A percentile compares a stretch with the other conserved stretches of the same genome.
Conservation (phyloP, 192 early-diverging fungal species). For the Radiomyces spectabilis region DNA sequence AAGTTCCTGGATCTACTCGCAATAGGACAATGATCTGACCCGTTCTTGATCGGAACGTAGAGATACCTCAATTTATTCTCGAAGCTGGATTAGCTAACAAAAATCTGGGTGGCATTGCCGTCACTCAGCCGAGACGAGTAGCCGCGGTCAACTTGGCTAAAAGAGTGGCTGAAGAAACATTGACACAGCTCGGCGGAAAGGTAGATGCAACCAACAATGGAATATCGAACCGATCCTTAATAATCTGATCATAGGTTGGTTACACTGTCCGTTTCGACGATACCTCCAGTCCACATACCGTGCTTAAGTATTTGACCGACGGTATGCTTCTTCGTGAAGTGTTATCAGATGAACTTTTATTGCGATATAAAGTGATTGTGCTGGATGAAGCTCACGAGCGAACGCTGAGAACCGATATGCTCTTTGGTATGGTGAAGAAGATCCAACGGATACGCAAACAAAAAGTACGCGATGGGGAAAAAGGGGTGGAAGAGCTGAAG, state of each 20-base stretch:
- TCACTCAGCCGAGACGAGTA: constrained; percentile 81
- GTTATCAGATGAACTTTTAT: constrained; percentile 69
- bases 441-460: constrained; percentile 66
- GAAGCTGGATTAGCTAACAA: constrained; percentile 51
- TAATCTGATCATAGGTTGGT: constrained; percentile 55
- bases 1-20: constrained; percentile 1
- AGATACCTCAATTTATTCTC: constrained; percentile 91
- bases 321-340: constrained; percentile 93
- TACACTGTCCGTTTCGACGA: constrained; percentile 97
- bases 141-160: constrained; percentile 77
- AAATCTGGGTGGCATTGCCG: constrained; percentile 59
- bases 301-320: constrained; percentile 94
- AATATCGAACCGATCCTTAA: neutral
- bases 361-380: constrained; percentile 78
- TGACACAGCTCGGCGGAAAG: constrained; percentile 52
- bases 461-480: constrained; percentile 29
- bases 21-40: neutral
- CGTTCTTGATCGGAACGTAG: constrained; percentile 18
- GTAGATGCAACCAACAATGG: neutral
- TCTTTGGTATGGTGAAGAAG: constrained; percentile 92
- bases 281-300: constrained; percentile 65
- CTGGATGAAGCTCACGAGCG: constrained; percentile 98
- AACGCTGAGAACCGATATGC: constrained; percentile 92
- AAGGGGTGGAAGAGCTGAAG: constrained; percentile 57
- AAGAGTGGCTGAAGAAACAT: constrained; percentile 76